phyloP scores from a whole-genome alignment of 2,329 filamentous ascomycete genomes.

The Colletotrichum tabaci region DNA sequence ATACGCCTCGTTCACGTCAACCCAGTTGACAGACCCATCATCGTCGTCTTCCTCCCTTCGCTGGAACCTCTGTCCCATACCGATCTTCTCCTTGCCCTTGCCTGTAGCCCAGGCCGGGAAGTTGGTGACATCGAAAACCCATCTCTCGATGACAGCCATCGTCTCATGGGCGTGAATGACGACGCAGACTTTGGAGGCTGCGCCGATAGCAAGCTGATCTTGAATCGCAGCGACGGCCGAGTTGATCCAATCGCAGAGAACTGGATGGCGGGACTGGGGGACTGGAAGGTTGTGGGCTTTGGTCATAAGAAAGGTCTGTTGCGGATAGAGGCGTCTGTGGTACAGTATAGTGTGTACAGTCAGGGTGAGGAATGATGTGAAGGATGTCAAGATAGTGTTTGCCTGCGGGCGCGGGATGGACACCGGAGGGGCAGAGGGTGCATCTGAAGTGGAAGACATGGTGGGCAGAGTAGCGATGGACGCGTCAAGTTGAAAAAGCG shows the following conservation, averaged over 20 bases:
- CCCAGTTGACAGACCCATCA: slow-evolving; percentile 60
- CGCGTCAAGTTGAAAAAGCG: not conserved
- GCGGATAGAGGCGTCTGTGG: slow-evolving; percentile 85
- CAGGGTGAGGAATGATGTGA: slow-evolving; percentile 85
- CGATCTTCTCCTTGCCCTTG: slow-evolving; percentile 43
- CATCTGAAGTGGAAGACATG: slow-evolving; percentile 34
- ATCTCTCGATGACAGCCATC: slow-evolving; percentile 69
- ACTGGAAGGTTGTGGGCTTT: slow-evolving; percentile 88
- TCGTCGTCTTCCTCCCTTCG: slow-evolving; percentile 45
- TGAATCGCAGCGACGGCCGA: slow-evolving; percentile 83
- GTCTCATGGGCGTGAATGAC: slow-evolving; percentile 59
- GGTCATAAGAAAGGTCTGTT: slow-evolving; percentile 81
- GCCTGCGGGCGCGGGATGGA: slow-evolving; percentile 58
- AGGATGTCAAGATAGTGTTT: slow-evolving; percentile 75
- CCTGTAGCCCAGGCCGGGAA: slow-evolving; percentile 62
- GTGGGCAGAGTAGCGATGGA: not conserved
- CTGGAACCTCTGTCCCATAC: slow-evolving; percentile 46
- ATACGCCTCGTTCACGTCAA: slow-evolving; percentile 80
- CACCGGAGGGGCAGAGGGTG: slow-evolving; percentile 28
- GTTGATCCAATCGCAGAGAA: slow-evolving; percentile 87
- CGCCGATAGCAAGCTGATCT: slow-evolving; percentile 75
- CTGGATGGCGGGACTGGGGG: slow-evolving; percentile 87
- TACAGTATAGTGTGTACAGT: slow-evolving; percentile 89
- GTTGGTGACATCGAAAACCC: slow-evolving; percentile 70
- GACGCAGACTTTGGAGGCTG: slow-evolving; percentile 63